Evolutionary conservation across 1,284 basidiomycete species (phyloP), one percentile per base, ranked within the genome.

Genomic region (Sporisorium graminicola): DNA sequence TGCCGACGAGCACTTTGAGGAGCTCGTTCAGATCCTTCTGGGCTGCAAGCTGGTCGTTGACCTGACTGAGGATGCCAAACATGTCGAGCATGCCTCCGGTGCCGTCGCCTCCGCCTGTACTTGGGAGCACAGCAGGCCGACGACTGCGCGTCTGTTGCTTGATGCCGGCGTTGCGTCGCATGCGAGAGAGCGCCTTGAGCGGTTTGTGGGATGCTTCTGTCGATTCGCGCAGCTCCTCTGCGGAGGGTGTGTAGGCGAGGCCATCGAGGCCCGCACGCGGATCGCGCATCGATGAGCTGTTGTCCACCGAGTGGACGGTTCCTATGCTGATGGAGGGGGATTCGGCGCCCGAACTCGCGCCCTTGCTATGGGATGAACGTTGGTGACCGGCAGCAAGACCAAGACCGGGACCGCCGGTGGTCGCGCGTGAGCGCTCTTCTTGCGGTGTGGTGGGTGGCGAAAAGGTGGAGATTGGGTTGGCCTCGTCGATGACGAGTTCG

Each of bases 1-100:
- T 89, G 4, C 93, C 92, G 8, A 92, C 92, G 0, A 90, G 90
- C 55, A 94, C 89, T 63, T 93, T 92, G 82, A 94, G 86, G 84
- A 94, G 93, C 18, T 87, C 87, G 9, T 92, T 90, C 57, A 95
- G 85, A 76, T 93, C 91, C 0, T 89, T 87, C 2, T 93, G 91
- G 5, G 89, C 88, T 0, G 90, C 90, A 6, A 94, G 89, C 85
- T 95, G 93, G 74, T 94, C 92, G 84, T 94, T 94, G 81, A 94
- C 92, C 85, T 95, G 92, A 29, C 90, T 89, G 79, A 94, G 90
- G 8, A 94, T 90, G 43, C 77, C 80, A 49, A 83, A 80, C 77
- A 83, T 76, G 73, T 83, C 81, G 43, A 83, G 59, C 62, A 78
- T 70, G 46, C 71, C 70, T n/a, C 68, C 69, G 12, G 63, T 55